Percentiles rank a stretch among this genome's conserved stretches.
phyloP scores from a whole-genome alignment of 768 basidiomycete species.

The Gautieria morchelliformis region DNA sequence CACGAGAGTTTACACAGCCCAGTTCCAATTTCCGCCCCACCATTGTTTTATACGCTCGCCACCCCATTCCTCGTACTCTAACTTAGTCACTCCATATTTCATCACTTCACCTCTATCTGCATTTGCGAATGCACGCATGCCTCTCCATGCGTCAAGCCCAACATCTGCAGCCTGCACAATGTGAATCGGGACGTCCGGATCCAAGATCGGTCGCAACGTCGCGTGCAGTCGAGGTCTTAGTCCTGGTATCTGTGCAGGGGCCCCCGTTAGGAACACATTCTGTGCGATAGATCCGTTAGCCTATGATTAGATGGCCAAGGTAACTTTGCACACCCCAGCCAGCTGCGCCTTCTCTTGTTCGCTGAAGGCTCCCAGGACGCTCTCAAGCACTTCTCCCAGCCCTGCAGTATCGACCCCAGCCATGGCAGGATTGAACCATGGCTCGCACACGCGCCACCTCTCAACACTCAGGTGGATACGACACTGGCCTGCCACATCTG shows the following conservation, averaged over 20 bases:
- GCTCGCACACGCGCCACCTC: conserved; percentile 83
- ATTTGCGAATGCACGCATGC: conserved; percentile 63
- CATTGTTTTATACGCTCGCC: conserved; percentile 80
- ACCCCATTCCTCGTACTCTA: conserved; percentile 87
- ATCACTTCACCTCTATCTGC: conserved; percentile 46
- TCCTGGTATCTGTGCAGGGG: conserved; percentile 65
- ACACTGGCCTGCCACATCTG: conserved; percentile 56
- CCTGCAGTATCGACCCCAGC: conserved; percentile 94
- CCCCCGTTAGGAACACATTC: conserved; percentile 89
- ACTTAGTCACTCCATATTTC: conserved; percentile 52
- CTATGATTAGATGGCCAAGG: background rate
- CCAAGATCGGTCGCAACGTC: conserved; percentile 74
- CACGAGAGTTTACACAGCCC: conserved; percentile 13
- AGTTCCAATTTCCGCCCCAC: conserved; percentile 90
- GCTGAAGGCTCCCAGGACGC: conserved; percentile 64
- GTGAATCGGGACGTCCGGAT: conserved; percentile 66
- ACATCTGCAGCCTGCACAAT: conserved; percentile 60
- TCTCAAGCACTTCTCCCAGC: conserved; percentile 84
- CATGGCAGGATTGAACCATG: conserved; percentile 89
- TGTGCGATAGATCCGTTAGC: conserved; percentile 19
- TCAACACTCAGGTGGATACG: conserved; percentile 88
- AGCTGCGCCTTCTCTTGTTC: conserved; percentile 59
- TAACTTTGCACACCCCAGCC: conserved; percentile 52
- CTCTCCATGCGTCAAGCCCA: conserved; percentile 75
- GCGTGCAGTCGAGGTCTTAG: conserved; percentile 58